phyloP scores from a whole-genome alignment of 2,329 filamentous ascomycete species.

The Xylaria sp. region DNA sequence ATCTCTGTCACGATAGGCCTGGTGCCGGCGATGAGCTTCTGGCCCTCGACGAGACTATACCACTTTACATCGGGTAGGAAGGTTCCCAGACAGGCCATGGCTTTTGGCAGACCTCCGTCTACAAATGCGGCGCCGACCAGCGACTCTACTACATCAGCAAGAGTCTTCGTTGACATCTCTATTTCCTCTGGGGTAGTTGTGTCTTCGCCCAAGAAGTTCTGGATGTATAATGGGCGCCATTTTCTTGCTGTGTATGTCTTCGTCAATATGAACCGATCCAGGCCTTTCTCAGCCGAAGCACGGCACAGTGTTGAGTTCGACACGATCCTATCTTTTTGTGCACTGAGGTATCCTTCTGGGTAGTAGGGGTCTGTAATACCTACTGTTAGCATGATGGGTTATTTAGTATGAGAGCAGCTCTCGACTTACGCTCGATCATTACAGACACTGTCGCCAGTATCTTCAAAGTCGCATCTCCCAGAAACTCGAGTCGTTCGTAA shows the following conservation, averaged over 20 bases:
- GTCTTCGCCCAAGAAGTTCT: slow-evolving; percentile 31
- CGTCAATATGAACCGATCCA: slow-evolving; percentile 69
- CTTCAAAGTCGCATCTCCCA: slow-evolving; percentile 83
- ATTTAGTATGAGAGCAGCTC: neutral
- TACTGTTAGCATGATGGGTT: slow-evolving; percentile 5
- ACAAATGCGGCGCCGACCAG: slow-evolving; percentile 71
- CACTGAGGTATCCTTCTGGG: slow-evolving; percentile 72
- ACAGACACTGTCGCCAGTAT: slow-evolving; percentile 64
- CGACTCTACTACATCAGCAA: slow-evolving; percentile 84
- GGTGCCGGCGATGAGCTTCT: slow-evolving; percentile 40
- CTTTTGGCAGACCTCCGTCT: slow-evolving; percentile 61
- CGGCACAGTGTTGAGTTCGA: slow-evolving; percentile 68
- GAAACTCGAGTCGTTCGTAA: slow-evolving; percentile 81
- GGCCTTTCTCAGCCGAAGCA: slow-evolving; percentile 55
- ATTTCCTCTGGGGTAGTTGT: slow-evolving; percentile 1
- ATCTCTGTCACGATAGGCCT: slow-evolving; percentile 35
- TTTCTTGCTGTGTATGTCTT: slow-evolving; percentile 61
- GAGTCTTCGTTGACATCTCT: slow-evolving; percentile 58
- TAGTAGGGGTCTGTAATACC: slow-evolving; percentile 51
- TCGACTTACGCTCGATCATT: slow-evolving; percentile 43
- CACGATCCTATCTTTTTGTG: slow-evolving; percentile 63
- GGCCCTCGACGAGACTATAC: slow-evolving; percentile 40
- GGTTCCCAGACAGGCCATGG: slow-evolving; percentile 56
- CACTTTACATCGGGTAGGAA: slow-evolving; percentile 60
- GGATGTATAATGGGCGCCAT: slow-evolving; percentile 64